Evolutionary conservation across 306 rosid species (phyloP).

Genomic region (Alnus glutinosa): DNA sequence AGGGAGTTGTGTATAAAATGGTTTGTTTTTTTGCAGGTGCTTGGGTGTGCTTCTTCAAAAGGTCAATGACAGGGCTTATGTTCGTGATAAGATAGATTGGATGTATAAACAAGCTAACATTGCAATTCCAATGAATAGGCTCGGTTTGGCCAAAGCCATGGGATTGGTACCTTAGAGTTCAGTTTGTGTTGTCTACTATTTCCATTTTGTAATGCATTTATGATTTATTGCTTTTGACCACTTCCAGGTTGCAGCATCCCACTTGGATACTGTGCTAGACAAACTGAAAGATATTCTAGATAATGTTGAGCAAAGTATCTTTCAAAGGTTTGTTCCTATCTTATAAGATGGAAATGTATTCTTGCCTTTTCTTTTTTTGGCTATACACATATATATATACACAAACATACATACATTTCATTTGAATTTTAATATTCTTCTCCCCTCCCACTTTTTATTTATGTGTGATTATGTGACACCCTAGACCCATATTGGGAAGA

Average conservation of each 20-base stretch:
- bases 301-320: slow-evolving; percentile 79
- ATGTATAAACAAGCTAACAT: slow-evolving; percentile 83
- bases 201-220: slow-evolving; percentile 29
- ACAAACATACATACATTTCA: slow-evolving; percentile 2
- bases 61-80: slow-evolving; percentile 84
- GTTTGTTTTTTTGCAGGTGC: slow-evolving; percentile 58
- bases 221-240: slow-evolving; percentile 29
- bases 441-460: not conserved
- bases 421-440: not conserved
- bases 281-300: slow-evolving; percentile 91
- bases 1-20: slow-evolving; percentile 14
- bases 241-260: slow-evolving; percentile 92
- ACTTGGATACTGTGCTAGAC: slow-evolving; percentile 94
- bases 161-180: slow-evolving; percentile 69
- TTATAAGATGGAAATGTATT: slow-evolving; percentile 27
- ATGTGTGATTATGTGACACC: not conserved
- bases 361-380: slow-evolving; percentile 12
- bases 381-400: slow-evolving; percentile 17
- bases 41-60: slow-evolving; percentile 91
- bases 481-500: too few species aligned
- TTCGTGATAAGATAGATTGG: slow-evolving; percentile 78
- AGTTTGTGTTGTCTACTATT: slow-evolving; percentile 21
- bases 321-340: slow-evolving; percentile 68
- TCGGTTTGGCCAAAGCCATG: slow-evolving; percentile 96
- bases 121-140: slow-evolving; percentile 80